These are phyloP conservation scores for Hortaea sp. DNA, from an alignment of 2,329 filamentous ascomycete genomes.

Conservation along the genomic window DNA sequence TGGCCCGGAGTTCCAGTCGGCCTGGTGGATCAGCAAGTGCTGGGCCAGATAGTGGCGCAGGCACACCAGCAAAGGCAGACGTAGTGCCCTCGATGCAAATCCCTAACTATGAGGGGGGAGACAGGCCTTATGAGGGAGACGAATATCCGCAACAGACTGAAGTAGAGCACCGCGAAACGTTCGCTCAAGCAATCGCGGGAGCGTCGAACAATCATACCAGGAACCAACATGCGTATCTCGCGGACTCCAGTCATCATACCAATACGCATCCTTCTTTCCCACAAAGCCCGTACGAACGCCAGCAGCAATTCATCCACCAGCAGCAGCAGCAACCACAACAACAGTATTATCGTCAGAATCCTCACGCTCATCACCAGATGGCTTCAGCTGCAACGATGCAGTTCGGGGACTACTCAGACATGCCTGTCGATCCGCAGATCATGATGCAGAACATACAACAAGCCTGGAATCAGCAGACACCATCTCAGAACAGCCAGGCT, in stretches of 20 bases:
- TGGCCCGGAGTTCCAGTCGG: neutral
- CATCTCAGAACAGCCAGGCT: neutral
- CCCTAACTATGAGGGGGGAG: too few relatives aligned
- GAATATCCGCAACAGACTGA: too few relatives aligned
- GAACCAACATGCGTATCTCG: slow-evolving; percentile 6
- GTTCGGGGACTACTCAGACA: slow-evolving; percentile 35
- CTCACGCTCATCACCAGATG: slow-evolving; percentile 11
- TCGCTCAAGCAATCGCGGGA: slow-evolving; percentile 2
- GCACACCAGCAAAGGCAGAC: neutral
- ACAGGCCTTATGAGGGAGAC: too few relatives aligned
- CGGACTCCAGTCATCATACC: neutral
- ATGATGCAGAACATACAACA: slow-evolving; percentile 28
- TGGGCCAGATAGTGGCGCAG: neutral
- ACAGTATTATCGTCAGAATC: neutral
- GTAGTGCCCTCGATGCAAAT: neutral
- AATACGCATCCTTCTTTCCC: neutral
- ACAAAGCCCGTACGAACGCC: neutral
- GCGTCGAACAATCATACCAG: neutral
- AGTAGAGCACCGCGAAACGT: neutral
- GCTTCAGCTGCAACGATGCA: slow-evolving; percentile 27
- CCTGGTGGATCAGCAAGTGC: neutral
- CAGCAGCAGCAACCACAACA: too few relatives aligned
- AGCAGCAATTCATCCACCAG: neutral
- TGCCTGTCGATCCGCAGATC: slow-evolving; percentile 53
- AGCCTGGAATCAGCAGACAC: slow-evolving; percentile 2